These are phyloP conservation scores for Colletotrichum sojae DNA, from an alignment of 2,329 filamentous ascomycete species.

Conservation along the genomic window DNA sequence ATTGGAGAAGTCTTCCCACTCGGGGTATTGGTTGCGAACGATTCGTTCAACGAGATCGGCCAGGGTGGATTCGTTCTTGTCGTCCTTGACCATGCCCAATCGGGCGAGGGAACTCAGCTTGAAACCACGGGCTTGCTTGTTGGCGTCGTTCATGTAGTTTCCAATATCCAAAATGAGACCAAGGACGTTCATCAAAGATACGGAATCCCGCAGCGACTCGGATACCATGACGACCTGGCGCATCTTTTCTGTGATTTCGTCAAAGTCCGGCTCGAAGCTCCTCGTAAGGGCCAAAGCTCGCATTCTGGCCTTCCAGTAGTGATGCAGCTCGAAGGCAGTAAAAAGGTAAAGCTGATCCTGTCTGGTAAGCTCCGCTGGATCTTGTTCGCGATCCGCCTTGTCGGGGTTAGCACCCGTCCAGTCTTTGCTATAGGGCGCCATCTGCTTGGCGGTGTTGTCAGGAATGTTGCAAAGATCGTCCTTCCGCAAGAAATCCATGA, in stretches of 20 bases:
- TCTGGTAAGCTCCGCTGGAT: slow-evolving; percentile 88
- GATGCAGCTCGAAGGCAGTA: slow-evolving; percentile 93
- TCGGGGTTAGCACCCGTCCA: slow-evolving; percentile 91
- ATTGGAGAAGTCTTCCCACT: slow-evolving; percentile 90
- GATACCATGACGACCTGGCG: slow-evolving; percentile 89
- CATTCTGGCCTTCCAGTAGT: slow-evolving; percentile 99
- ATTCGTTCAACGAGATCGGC: slow-evolving; percentile 97
- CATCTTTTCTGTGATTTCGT: slow-evolving; percentile 89
- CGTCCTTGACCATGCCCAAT: slow-evolving; percentile 97
- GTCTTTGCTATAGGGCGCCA: slow-evolving; percentile 96
- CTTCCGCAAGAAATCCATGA: slow-evolving; percentile 96
- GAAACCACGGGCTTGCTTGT: slow-evolving; percentile 98
- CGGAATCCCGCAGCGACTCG: slow-evolving; percentile 90
- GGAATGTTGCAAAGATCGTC: slow-evolving; percentile 94
- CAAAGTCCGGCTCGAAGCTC: slow-evolving; percentile 89
- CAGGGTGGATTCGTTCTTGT: slow-evolving; percentile 97
- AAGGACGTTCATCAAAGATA: slow-evolving; percentile 94
- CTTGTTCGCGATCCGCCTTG: slow-evolving; percentile 84
- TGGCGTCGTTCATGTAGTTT: slow-evolving; percentile 99
- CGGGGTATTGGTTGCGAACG: slow-evolving; percentile 94
- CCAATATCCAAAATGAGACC: slow-evolving; percentile 97
- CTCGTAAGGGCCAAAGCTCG: slow-evolving; percentile 87
- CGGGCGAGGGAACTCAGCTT: slow-evolving; percentile 95
- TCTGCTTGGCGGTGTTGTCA: slow-evolving; percentile 89
- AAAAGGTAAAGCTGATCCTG: slow-evolving; percentile 97